These are phyloP conservation scores for Trametes sp. DNA, from an alignment of 1,284 basidiomycete species.

Conservation along the genomic window DNA sequence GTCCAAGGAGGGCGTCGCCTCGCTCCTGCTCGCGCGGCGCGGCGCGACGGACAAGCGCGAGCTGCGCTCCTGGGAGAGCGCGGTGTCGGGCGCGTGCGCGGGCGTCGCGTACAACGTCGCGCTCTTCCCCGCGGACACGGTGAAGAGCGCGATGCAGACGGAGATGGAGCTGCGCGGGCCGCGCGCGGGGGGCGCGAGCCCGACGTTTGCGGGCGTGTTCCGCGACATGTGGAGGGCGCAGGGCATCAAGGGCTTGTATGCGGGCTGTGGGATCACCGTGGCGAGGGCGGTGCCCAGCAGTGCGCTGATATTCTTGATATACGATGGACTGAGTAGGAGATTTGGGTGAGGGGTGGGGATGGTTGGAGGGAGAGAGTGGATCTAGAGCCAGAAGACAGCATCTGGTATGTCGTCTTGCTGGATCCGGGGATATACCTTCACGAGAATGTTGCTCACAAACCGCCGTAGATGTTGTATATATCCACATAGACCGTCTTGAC, in stretches of 20 bases:
- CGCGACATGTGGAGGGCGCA: conserved; percentile 78
- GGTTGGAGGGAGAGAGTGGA: background rate
- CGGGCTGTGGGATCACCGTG: conserved; percentile 95
- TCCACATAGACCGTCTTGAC: background rate
- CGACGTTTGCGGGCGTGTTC: conserved; percentile 77
- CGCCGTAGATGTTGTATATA: background rate
- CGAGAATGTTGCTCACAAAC: background rate
- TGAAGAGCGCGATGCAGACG: conserved; percentile 97
- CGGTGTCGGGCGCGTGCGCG: conserved; percentile 85
- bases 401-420: background rate
- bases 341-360: conserved; percentile 50
- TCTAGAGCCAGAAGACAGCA: background rate
- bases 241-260: conserved; percentile 89
- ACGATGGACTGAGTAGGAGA: conserved; percentile 74
- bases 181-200: conserved; percentile 42
- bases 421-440: background rate
- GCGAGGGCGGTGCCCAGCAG: conserved; percentile 89
- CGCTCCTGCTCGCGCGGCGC: conserved; percentile 59
- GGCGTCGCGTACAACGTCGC: conserved; percentile 89
- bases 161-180: conserved; percentile 83
- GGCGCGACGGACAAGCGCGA: conserved; percentile 50
- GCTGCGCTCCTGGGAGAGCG: conserved; percentile 82
- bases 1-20: conserved; percentile 80
- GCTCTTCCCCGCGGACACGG: conserved; percentile 92
- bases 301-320: conserved; percentile 91